These are phyloP conservation scores for Penicillium sp. DNA, from an alignment of 2,329 filamentous ascomycete genomes.

Conservation along the genomic window DNA sequence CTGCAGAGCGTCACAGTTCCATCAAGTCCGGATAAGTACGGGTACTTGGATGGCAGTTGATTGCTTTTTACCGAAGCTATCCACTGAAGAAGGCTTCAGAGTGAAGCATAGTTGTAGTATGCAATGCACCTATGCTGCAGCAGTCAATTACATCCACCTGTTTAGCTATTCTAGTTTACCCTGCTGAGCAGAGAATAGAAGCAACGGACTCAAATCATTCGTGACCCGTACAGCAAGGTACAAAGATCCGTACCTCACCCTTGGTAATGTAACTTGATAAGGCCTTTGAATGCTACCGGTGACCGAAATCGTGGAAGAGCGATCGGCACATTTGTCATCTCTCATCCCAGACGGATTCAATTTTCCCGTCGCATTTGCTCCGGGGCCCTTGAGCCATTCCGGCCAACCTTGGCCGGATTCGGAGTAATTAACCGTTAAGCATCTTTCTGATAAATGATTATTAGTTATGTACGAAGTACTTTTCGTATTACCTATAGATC, in stretches of 20 bases:
- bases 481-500: not conserved
- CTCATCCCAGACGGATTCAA: constrained; percentile 36
- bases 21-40: not conserved
- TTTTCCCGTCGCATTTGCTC: constrained; percentile 33
- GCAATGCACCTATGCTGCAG: not conserved
- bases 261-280: constrained; percentile 12
- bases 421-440: constrained; percentile 22
- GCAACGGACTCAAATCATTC: not conserved
- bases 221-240: not conserved
- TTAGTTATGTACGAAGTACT: not conserved
- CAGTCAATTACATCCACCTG: not conserved
- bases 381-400: constrained; percentile 15
- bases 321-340: constrained; percentile 41
- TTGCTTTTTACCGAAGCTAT: not conserved
- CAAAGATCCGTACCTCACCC: constrained; percentile 1
- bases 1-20: constrained; percentile 13
- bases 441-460: too few relatives aligned
- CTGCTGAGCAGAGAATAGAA: not conserved
- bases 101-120: not conserved
- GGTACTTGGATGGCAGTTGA: not conserved
- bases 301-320: constrained; percentile 35
- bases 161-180: not conserved
- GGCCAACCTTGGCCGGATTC: constrained; percentile 28
- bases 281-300: constrained; percentile 22
- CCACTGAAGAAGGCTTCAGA: not conserved